Evolutionary conservation across 2,329 filamentous ascomycete genomes (phyloP).

Genomic region (Chalara sp.): DNA sequence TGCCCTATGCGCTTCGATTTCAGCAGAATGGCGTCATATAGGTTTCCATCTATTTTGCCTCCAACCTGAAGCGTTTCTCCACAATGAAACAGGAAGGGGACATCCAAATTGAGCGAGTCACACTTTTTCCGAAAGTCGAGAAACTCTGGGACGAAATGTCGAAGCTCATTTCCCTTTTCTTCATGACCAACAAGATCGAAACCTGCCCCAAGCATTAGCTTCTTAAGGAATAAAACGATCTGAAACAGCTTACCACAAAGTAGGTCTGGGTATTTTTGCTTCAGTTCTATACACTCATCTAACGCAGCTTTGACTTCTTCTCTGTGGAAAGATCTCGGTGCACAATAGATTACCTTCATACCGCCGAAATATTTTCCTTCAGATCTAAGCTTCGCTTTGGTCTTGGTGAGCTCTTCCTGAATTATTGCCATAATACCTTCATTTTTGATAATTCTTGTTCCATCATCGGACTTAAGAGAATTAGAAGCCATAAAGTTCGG

Average conservation of each 20-base stretch:
- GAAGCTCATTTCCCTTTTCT: slow-evolving; percentile 56
- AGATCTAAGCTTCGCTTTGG: slow-evolving; percentile 33
- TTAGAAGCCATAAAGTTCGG: slow-evolving; percentile 62
- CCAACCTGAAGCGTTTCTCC: slow-evolving; percentile 67
- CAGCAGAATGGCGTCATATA: slow-evolving; percentile 61
- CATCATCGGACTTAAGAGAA: slow-evolving; percentile 52
- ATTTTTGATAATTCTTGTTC: slow-evolving; percentile 44
- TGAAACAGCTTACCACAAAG: slow-evolving; percentile 49
- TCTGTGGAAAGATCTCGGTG: slow-evolving; percentile 52
- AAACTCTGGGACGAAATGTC: slow-evolving; percentile 47
- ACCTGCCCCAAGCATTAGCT: slow-evolving; percentile 33
- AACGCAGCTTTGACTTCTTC: slow-evolving; percentile 44
- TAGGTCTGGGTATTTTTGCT: slow-evolving; percentile 46
- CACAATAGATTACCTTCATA: slow-evolving; percentile 67
- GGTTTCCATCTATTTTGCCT: slow-evolving; percentile 57
- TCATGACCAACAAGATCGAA: slow-evolving; percentile 65
- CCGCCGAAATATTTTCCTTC: slow-evolving; percentile 47
- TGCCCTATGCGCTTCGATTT: slow-evolving; percentile 66
- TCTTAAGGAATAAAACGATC: neutral
- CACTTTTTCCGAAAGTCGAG: slow-evolving; percentile 50
- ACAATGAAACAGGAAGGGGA: slow-evolving; percentile 72
- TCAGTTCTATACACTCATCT: slow-evolving; percentile 55
- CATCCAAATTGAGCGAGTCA: slow-evolving; percentile 38
- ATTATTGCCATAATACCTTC: slow-evolving; percentile 54
- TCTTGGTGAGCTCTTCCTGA: slow-evolving; percentile 44